A percentile compares a stretch with the other conserved stretches of the same genome.
Conservation (phyloP, 352 stramenopile genomes). For the Pythium sukuiense region DNA sequence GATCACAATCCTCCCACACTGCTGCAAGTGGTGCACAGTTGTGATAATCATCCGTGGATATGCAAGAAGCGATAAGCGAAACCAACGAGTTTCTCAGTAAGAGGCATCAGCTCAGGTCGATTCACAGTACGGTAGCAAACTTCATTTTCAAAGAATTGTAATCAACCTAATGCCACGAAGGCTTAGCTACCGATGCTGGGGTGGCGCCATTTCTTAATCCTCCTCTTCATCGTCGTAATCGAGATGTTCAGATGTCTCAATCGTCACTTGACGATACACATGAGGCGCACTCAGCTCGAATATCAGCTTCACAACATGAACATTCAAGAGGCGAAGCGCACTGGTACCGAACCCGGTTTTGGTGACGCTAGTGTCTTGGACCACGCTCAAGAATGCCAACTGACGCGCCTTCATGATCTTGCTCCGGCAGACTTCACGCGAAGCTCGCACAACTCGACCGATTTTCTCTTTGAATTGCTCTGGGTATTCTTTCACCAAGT, state of each 20-base stretch:
- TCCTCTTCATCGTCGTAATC: neutral
- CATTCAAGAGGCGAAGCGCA: neutral
- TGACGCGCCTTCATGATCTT: neutral
- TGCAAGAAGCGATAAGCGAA: no score
- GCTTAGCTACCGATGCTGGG: no score
- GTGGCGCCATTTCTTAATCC: no score
- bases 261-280: neutral
- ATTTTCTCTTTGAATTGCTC: neutral
- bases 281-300: neutral
- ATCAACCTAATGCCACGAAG: no score
- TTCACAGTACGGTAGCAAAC: no score
- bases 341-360: no score
- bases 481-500: neutral
- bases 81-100: no score
- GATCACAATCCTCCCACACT: no score
- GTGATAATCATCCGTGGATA: no score
- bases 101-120: no score
- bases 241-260: neutral
- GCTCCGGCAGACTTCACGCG: neutral
- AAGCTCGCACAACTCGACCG: neutral
- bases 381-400: neutral
- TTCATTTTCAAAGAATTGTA: no score
- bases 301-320: neutral
- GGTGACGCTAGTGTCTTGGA: neutral
- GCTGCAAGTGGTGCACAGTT: no score